Conservation (phyloP, 2,329 filamentous ascomycete species). For the Neofusicoccum sp. region DNA sequence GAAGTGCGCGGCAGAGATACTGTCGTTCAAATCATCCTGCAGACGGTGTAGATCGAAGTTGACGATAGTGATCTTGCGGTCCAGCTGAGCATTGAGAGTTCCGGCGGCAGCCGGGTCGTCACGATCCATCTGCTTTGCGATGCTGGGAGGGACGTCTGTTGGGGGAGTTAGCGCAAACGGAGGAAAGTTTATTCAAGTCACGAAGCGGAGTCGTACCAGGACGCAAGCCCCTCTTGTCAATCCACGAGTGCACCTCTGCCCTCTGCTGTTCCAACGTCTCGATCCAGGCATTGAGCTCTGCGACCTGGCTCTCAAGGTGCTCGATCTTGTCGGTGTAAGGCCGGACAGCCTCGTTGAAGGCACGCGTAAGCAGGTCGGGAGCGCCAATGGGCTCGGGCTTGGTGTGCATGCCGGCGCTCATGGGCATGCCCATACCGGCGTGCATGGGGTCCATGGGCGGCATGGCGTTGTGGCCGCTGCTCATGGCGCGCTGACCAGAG, state of each 20-base stretch:
- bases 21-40: constrained; percentile 56
- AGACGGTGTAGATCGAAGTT: constrained; percentile 58
- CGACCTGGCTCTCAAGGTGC: constrained; percentile 50
- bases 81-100: constrained; percentile 55
- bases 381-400: constrained; percentile 35
- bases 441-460: constrained; percentile 28
- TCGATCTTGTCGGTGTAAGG: constrained; percentile 56
- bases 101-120: constrained; percentile 49
- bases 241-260: constrained; percentile 54
- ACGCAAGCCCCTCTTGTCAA: constrained; percentile 54
- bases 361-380: constrained; percentile 51
- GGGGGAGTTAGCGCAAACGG: constrained; percentile 19
- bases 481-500: constrained; percentile 21
- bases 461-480: constrained; percentile 21
- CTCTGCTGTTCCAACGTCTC: constrained; percentile 53
- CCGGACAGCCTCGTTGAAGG: constrained; percentile 54
- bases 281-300: constrained; percentile 50
- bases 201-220: constrained; percentile 42
- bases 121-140: constrained; percentile 54
- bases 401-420: constrained; percentile 18
- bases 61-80: constrained; percentile 58
- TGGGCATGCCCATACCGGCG: constrained; percentile 19
- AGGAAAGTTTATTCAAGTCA: not conserved
- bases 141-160: constrained; percentile 51
- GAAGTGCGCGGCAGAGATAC: constrained; percentile 53